A percentile compares a stretch with the other conserved stretches of the same genome.
Evolutionary conservation across 768 basidiomycete genomes (phyloP).

Genomic region (Austroboletus eburneus): DNA sequence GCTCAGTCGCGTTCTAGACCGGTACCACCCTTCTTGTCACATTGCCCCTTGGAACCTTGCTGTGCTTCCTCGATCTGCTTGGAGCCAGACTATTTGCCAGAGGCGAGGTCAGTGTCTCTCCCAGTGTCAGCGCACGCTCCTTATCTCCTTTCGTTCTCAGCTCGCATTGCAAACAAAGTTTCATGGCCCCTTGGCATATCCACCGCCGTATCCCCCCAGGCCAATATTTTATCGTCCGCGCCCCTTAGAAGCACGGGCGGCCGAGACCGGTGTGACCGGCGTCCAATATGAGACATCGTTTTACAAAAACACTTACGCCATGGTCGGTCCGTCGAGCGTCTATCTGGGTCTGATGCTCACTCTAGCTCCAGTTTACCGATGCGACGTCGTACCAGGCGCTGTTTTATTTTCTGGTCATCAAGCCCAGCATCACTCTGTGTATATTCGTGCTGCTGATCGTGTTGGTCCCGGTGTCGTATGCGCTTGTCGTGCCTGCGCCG

Average conservation of each 20-base stretch:
- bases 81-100: conserved; percentile 69
- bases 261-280: conserved; percentile 41
- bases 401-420: conserved; percentile 87
- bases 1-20: conserved; percentile 45
- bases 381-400: conserved; percentile 79
- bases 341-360: conserved; percentile 6
- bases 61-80: conserved; percentile 74
- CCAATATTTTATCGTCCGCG: conserved; percentile 73
- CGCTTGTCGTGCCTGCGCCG: conserved; percentile 65
- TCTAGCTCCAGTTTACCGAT: conserved; percentile 63
- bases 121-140: not conserved
- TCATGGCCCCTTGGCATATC: conserved; percentile 63
- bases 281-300: conserved; percentile 63
- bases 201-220: conserved; percentile 59
- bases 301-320: conserved; percentile 76
- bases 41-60: conserved; percentile 68
- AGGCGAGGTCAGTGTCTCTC: conserved; percentile 50
- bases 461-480: conserved; percentile 53
- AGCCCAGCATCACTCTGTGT: conserved; percentile 72
- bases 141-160: conserved; percentile 30
- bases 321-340: conserved; percentile 45
- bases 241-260: conserved; percentile 43
- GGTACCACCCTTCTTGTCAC: conserved; percentile 80
- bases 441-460: conserved; percentile 53
- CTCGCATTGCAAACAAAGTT: conserved; percentile 66